These are phyloP conservation scores for Zasmidium angulare DNA, from an alignment of 2,329 filamentous ascomycete genomes.

Conservation along the genomic window DNA sequence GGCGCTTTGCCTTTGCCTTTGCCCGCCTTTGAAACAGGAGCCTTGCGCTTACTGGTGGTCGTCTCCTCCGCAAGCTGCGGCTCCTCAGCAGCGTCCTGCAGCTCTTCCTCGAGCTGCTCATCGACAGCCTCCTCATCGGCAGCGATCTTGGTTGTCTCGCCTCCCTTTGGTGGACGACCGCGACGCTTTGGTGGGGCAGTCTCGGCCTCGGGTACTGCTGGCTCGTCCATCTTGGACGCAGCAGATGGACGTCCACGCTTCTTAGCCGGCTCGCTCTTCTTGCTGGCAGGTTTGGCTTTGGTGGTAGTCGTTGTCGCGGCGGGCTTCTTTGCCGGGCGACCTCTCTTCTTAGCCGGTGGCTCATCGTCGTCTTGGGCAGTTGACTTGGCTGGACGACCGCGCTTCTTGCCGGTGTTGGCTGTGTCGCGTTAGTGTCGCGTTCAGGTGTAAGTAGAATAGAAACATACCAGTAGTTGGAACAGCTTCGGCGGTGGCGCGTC, in stretches of 20 bases:
- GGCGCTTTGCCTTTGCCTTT: conserved; percentile 18
- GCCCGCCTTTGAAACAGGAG: conserved; percentile 15
- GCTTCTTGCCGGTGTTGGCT: conserved; percentile 17
- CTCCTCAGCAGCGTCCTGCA: conserved; percentile 22
- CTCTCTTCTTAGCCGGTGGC: conserved; percentile 5
- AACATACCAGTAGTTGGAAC: background rate
- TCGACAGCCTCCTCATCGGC: conserved; percentile 30
- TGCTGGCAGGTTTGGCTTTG: conserved; percentile 14
- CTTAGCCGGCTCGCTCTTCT: conserved; percentile 20
- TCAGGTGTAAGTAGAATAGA: background rate
- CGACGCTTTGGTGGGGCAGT: conserved; percentile 28
- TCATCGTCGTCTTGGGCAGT: conserved; percentile 4
- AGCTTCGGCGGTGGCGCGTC: too few relatives aligned
- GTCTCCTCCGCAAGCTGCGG: conserved; percentile 13
- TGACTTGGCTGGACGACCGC: conserved; percentile 12
- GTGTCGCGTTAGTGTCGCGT: conserved; percentile 1
- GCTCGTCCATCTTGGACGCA: conserved; percentile 5
- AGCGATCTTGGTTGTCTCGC: conserved; percentile 32
- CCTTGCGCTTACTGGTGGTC: conserved; percentile 14
- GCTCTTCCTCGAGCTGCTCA: conserved; percentile 32
- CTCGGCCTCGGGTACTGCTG: conserved; percentile 20
- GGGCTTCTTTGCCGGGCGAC: conserved; percentile 11
- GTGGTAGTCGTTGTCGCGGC: conserved; percentile 10
- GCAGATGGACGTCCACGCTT: conserved; percentile 29
- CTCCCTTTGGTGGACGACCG: conserved; percentile 29